Evolutionary conservation across 306 rosid species (phyloP).

Genomic region (Quercus robur): DNA sequence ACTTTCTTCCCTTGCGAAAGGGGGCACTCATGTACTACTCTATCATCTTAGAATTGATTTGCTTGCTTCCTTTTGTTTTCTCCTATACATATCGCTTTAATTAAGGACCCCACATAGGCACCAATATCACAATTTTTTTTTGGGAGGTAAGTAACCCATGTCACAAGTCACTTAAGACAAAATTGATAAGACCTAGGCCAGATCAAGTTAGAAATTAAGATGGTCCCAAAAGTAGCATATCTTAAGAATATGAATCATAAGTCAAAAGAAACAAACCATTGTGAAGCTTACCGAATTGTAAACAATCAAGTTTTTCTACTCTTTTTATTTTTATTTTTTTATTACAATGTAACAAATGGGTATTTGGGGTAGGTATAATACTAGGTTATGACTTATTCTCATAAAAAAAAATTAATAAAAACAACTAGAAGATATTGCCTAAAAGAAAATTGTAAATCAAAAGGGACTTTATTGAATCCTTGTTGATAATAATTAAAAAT

Average conservation of each 20-base stretch:
- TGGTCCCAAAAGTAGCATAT: constrained; percentile 43
- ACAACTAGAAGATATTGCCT: no score
- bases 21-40: constrained; percentile 54
- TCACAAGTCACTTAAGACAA: constrained; percentile 22
- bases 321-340: neutral
- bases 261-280: constrained; percentile 32
- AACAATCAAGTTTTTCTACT: constrained; percentile 11
- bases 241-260: constrained; percentile 37
- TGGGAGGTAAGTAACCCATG: no score
- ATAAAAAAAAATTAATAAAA: neutral
- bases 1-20: constrained; percentile 71
- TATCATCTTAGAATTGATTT: constrained; percentile 67
- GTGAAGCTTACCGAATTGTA: constrained; percentile 25
- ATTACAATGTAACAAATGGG: constrained; percentile 27
- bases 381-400: constrained; percentile 3
- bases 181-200: constrained; percentile 34
- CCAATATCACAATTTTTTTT: constrained; percentile 24
- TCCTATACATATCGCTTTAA: constrained; percentile 37
- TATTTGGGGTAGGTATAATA: constrained; percentile 34
- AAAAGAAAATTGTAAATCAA: no score
- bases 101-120: constrained; percentile 35
- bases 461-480: no score
- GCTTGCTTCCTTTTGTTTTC: constrained; percentile 60
- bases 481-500: no score
- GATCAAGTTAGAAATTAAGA: constrained; percentile 27